Conservation (phyloP, 345 rosid genomes). For the Eucalyptus sp. region DNA sequence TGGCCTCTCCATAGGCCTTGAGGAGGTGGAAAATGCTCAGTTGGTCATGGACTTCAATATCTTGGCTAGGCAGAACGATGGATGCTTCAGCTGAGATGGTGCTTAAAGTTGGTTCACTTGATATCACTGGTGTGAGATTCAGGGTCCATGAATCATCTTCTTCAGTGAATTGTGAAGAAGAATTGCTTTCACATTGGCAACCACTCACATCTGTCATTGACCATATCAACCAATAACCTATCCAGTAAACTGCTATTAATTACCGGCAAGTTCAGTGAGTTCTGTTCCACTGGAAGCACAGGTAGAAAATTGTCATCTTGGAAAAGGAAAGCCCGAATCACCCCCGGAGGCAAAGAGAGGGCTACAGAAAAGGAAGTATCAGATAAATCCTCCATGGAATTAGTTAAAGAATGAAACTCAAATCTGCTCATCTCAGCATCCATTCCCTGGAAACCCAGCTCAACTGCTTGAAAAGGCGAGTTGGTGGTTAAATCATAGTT, state of each 20-base stretch:
- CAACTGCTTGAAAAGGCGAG: conserved; percentile 1
- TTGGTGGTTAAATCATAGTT: background rate
- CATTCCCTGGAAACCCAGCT: background rate
- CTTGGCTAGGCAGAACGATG: conserved; percentile 2
- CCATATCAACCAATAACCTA: background rate
- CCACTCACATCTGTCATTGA: background rate
- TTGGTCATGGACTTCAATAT: conserved; percentile 9
- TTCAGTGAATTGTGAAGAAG: background rate
- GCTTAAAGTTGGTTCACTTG: background rate
- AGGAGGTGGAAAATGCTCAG: conserved; percentile 15
- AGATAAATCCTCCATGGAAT: conserved; percentile 1
- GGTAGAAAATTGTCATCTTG: background rate
- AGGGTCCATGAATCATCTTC: conserved; percentile 1
- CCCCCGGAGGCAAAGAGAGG: background rate
- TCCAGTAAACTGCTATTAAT: background rate
- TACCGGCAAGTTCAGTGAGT: background rate
- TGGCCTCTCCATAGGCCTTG: conserved; percentile 36
- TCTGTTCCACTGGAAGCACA: background rate
- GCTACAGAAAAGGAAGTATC: conserved; percentile 3
- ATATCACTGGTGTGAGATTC: background rate
- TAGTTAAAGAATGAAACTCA: background rate
- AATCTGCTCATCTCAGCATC: background rate
- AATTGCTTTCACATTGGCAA: background rate
- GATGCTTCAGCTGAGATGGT: background rate
- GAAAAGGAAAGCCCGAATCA: background rate